phyloP scores from a whole-genome alignment of 441 rosid species.

The Gossypium trilobum region DNA sequence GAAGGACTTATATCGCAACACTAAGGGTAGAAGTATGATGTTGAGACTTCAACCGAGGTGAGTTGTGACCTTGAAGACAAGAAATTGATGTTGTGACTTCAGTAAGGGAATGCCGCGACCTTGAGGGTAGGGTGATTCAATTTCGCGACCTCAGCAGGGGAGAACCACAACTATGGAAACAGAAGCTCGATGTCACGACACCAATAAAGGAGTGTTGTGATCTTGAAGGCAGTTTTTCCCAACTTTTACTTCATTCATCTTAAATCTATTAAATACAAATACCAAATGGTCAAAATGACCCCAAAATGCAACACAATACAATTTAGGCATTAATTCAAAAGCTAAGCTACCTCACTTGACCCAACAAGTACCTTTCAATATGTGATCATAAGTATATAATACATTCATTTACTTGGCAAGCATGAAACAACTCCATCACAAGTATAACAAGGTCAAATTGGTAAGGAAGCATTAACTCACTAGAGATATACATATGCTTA shows the following conservation, averaged over 20 bases:
- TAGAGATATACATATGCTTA: neutral
- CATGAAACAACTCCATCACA: neutral
- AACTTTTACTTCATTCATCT: neutral
- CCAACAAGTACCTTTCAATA: neutral
- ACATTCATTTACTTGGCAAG: neutral
- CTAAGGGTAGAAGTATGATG: too few species aligned
- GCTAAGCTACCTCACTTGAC: neutral
- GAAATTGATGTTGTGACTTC: neutral
- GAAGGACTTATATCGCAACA: too few species aligned
- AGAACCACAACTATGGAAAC: neutral
- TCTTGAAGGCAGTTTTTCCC: neutral
- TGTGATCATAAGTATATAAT: neutral
- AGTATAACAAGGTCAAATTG: neutral
- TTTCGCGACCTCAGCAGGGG: neutral
- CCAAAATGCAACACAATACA: neutral
- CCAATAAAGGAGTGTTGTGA: neutral
- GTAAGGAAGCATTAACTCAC: neutral
- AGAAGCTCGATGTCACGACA: neutral
- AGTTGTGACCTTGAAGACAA: too few species aligned
- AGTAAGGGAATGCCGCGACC: neutral
- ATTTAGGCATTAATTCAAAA: neutral
- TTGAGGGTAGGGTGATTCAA: neutral
- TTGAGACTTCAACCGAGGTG: too few species aligned
- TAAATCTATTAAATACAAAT: too few species aligned
- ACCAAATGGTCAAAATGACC: neutral